These are phyloP conservation scores for Umbelopsis isabellina DNA, from an alignment of 192 early-diverging fungal genomes.

Conservation along the genomic window DNA sequence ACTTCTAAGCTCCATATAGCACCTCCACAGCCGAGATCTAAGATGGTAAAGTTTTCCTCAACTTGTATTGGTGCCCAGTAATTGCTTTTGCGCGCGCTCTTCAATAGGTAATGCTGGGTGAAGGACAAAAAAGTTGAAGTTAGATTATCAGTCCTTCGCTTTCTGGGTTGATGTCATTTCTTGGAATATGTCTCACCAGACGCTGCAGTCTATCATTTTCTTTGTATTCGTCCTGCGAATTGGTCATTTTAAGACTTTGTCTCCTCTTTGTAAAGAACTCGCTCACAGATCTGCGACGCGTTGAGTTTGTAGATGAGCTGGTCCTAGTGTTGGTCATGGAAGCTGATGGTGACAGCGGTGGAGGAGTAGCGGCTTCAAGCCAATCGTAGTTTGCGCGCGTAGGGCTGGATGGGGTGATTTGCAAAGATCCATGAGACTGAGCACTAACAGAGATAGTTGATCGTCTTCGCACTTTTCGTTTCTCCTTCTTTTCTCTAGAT, in stretches of 20 bases:
- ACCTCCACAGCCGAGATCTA: slow-evolving; percentile 42
- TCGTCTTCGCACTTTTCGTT: slow-evolving; percentile 14
- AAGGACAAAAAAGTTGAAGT: neutral
- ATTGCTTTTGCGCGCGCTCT: slow-evolving; percentile 39
- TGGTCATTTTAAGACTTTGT: slow-evolving; percentile 28
- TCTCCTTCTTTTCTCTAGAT: slow-evolving; percentile 28
- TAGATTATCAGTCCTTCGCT: neutral
- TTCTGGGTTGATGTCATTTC: neutral
- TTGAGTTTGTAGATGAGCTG: neutral
- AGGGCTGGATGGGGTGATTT: slow-evolving; percentile 1
- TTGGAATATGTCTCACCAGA: slow-evolving; percentile 21
- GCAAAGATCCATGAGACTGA: slow-evolving; percentile 10
- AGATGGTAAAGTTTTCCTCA: slow-evolving; percentile 20
- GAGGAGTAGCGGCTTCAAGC: slow-evolving; percentile 24
- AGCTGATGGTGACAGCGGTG: neutral
- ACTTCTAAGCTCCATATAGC: slow-evolving; percentile 45
- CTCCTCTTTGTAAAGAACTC: slow-evolving; percentile 39
- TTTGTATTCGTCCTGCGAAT: slow-evolving; percentile 27
- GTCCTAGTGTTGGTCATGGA: slow-evolving; percentile 2
- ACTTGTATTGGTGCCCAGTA: slow-evolving; percentile 28
- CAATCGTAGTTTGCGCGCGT: slow-evolving; percentile 37
- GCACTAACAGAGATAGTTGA: slow-evolving; percentile 18
- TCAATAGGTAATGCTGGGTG: slow-evolving; percentile 40
- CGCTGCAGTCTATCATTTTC: slow-evolving; percentile 37
- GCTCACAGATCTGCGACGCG: slow-evolving; percentile 32